These are phyloP conservation scores for Colletotrichum euphorbiae DNA, from an alignment of 2,329 filamentous ascomycete genomes.

Conservation along the genomic window DNA sequence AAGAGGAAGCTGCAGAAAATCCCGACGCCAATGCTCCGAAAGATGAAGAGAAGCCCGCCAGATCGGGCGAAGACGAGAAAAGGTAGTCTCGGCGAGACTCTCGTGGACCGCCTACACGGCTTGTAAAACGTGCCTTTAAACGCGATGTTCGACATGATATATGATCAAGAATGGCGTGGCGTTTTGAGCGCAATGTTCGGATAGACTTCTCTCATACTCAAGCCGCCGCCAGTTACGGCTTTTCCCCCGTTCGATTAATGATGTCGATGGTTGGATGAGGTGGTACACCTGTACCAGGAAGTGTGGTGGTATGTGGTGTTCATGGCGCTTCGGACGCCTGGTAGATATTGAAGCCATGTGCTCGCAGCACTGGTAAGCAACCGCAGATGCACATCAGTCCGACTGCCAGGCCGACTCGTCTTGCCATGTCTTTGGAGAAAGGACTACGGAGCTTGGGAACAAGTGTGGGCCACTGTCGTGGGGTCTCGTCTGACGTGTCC, in stretches of 20 bases:
- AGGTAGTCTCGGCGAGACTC: constrained; percentile 28
- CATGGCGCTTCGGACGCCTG: constrained; percentile 31
- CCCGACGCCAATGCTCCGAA: constrained; percentile 38
- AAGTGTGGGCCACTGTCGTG: constrained; percentile 26
- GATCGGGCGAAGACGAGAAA: constrained; percentile 34
- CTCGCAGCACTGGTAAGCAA: constrained; percentile 38
- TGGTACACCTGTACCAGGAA: neutral
- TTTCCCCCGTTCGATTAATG: constrained; percentile 1
- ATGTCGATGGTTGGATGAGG: neutral
- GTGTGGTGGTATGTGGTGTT: no score
- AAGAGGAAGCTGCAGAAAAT: constrained; percentile 43
- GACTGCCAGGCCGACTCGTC: constrained; percentile 47
- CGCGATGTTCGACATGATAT: constrained; percentile 24
- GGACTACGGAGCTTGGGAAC: constrained; percentile 33
- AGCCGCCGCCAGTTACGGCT: constrained; percentile 1
- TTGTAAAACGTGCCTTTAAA: constrained; percentile 32
- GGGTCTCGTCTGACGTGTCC: constrained; percentile 12
- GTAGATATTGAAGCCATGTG: constrained; percentile 36
- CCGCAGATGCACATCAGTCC: constrained; percentile 47
- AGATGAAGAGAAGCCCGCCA: constrained; percentile 39
- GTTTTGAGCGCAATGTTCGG: neutral
- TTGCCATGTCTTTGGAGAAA: constrained; percentile 43
- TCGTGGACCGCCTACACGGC: constrained; percentile 3
- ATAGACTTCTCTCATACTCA: constrained; percentile 35
- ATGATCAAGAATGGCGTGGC: constrained; percentile 16